Evolutionary conservation across 257 asterid species (phyloP).

Genomic region (Scutellaria baicalensis): DNA sequence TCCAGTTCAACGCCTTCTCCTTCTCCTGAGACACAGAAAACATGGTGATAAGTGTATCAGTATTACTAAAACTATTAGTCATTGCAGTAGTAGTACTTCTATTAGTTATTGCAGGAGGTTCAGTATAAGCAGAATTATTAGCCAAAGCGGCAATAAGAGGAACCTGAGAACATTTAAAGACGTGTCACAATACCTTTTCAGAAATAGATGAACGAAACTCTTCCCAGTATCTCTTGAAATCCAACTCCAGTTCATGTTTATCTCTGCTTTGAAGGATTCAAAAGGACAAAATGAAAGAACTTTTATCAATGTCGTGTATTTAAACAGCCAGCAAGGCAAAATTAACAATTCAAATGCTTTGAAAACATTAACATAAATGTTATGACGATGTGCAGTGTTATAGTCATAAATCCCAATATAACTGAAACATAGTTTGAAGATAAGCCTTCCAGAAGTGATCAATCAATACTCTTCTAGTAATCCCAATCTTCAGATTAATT

Average conservation of each 20-base stretch:
- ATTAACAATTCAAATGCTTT: not conserved
- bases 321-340: slow-evolving; percentile 12
- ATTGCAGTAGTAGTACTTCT: not conserved
- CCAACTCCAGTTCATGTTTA: slow-evolving; percentile 88
- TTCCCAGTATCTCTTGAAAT: slow-evolving; percentile 95
- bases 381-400: slow-evolving; percentile 2
- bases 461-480: not conserved
- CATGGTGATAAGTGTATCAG: slow-evolving; percentile 6
- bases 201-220: slow-evolving; percentile 84
- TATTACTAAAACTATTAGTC: not conserved
- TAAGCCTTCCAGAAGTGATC: slow-evolving; percentile 1
- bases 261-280: slow-evolving; percentile 30
- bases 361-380: not conserved
- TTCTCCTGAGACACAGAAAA: slow-evolving; percentile 69
- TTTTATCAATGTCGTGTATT: slow-evolving; percentile 3
- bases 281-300: not conserved
- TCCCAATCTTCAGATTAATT: not conserved
- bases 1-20: slow-evolving; percentile 91
- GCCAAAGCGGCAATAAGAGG: not conserved
- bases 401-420: slow-evolving; percentile 6
- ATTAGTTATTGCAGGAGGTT: not conserved
- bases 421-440: slow-evolving; percentile 1
- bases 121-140: not conserved
- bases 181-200: slow-evolving; percentile 38
- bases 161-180: not conserved